Base-by-base conservation (phyloP, 2,329 filamentous ascomycete species). In the Didymella pomorum region DNA sequence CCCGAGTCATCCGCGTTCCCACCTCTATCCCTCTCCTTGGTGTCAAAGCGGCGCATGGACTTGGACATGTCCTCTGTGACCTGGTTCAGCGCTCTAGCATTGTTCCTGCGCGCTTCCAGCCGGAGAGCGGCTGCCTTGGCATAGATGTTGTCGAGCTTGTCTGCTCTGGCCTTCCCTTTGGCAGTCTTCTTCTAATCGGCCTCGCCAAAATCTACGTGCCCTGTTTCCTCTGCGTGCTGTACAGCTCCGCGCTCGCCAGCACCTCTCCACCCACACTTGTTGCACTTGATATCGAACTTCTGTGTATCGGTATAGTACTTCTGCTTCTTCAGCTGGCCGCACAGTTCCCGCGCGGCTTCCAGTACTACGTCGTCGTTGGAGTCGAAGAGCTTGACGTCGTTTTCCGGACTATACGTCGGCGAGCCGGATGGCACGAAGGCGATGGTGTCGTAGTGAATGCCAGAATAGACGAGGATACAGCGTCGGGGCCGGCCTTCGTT, bases 391-490 rank as follows among this genome's bases (percentile, higher is more conserved):
- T 89, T 89, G n/a, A 89, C 85, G 72, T 98, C 94, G 63, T 89
- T 86, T 25, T 95, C 90, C 0, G 91, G 86, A 8, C 89, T 86
- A 11, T 86, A 80, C 45, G 86, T 64, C 78, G 83, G 62, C 82
- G 84, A 21, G 82, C 87, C 37, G 84, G 86, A 18, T 0, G 75
- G 75, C 5, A 87, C 88, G 64, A 96, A 86, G 0, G 91, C 92
- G 59, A 97, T 89, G 7, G 91, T 89, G 76, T 97, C 94, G 78
- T 97, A 97, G 75, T 97, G 93, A 49, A 97, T 95, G 2, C 93
- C 93, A 0, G 90, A 94, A 78, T 97, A 97, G 0, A 97, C 88
- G 23, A 97, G 81, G 25, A 97, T 87, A 70, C 91, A 93, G 7
- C 92, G 84, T 39, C 84, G 85, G 31, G 80, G 76, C 52, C 60